These are phyloP conservation scores for Pyrrhoderma noxium DNA, from an alignment of 1,284 basidiomycete species.

Conservation along the genomic window DNA sequence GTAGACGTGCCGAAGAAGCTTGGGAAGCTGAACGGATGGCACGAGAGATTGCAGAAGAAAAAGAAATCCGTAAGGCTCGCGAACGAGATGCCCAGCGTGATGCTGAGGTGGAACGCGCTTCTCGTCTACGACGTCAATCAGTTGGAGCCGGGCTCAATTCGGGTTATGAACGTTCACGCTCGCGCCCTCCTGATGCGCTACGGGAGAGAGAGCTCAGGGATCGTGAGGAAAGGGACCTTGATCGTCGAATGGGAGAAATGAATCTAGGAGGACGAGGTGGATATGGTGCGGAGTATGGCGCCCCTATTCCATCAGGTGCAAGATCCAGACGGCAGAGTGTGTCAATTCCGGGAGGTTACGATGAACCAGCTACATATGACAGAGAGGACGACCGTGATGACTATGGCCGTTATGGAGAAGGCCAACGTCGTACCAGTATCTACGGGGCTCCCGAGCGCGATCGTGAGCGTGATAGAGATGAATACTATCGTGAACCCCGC, in stretches of 20 bases:
- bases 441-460: slow-evolving; percentile 5
- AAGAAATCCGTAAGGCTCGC: slow-evolving; percentile 40
- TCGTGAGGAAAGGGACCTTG: slow-evolving; percentile 13
- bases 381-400: slow-evolving; percentile 6
- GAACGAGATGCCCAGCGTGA: slow-evolving; percentile 26
- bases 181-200: neutral
- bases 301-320: slow-evolving; percentile 3
- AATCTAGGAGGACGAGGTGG: slow-evolving; percentile 14
- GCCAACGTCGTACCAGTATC: neutral
- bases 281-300: slow-evolving; percentile 7
- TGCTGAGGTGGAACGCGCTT: slow-evolving; percentile 24
- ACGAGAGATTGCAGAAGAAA: slow-evolving; percentile 40
- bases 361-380: slow-evolving; percentile 18
- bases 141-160: slow-evolving; percentile 8
- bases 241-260: slow-evolving; percentile 18
- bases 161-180: slow-evolving; percentile 10
- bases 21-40: slow-evolving; percentile 36
- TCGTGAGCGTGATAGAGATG: neutral
- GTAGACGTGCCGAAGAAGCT: slow-evolving; percentile 38
- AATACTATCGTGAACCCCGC: neutral
- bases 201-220: slow-evolving; percentile 12
- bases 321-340: slow-evolving; percentile 15
- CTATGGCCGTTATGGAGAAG: slow-evolving; percentile 10
- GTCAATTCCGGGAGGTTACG: slow-evolving; percentile 10
- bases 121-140: slow-evolving; percentile 22